Evolutionary conservation across 1,284 basidiomycete species (phyloP).

Genomic region (Boletus semigastroideus): DNA sequence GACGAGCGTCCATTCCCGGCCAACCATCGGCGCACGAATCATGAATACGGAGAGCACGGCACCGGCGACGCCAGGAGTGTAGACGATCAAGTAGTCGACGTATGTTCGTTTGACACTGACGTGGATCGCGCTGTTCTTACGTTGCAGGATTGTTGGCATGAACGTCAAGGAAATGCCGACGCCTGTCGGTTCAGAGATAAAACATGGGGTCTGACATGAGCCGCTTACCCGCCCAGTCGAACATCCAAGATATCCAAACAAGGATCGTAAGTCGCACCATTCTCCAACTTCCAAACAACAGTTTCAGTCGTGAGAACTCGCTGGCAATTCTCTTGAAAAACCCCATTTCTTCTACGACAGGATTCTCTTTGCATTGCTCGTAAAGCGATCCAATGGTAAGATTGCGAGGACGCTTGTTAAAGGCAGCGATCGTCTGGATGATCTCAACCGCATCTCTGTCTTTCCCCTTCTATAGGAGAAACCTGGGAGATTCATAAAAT

Average conservation of each 20-base stretch:
- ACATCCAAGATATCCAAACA: slow-evolving; percentile 13
- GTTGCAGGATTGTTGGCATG: slow-evolving; percentile 15
- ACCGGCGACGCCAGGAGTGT: slow-evolving; percentile 8
- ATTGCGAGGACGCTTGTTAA: background rate
- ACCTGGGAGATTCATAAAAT: slow-evolving; percentile 16
- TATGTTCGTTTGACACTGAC: slow-evolving; percentile 13
- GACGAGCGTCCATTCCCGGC: no score
- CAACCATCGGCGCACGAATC: no score
- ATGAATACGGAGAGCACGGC: slow-evolving; percentile 8
- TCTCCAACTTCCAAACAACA: slow-evolving; percentile 11
- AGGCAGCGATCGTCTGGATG: background rate
- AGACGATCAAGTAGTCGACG: slow-evolving; percentile 13
- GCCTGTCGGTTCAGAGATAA: background rate
- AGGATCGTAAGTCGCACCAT: slow-evolving; percentile 8
- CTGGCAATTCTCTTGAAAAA: slow-evolving; percentile 1
- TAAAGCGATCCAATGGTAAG: slow-evolving; percentile 16
- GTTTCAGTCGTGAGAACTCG: slow-evolving; percentile 11
- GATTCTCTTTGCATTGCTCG: background rate
- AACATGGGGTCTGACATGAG: background rate
- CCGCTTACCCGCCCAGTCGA: slow-evolving; percentile 3
- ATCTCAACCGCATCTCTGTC: no score
- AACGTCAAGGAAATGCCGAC: background rate
- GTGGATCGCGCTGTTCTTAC: slow-evolving; percentile 11
- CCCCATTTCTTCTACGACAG: background rate
- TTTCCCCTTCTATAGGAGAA: background rate